These are phyloP conservation scores for Cercophora sp. DNA, from an alignment of 495 filamentous ascomycete species.

Conservation along the genomic window DNA sequence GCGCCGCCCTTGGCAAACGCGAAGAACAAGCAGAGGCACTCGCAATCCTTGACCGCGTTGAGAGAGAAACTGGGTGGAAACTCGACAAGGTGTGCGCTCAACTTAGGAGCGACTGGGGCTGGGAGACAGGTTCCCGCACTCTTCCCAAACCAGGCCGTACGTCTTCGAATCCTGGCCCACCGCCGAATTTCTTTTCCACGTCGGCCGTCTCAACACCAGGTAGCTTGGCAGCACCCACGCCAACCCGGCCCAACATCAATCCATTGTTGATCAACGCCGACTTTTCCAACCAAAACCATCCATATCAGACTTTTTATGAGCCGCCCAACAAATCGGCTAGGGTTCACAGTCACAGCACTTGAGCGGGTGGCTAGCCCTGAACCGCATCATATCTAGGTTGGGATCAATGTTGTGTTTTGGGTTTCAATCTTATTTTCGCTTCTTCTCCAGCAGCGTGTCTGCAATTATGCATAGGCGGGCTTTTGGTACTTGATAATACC, in stretches of 20 bases:
- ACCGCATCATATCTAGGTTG: not conserved
- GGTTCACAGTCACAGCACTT: too few relatives aligned
- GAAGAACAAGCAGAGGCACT: slow-evolving; percentile 80
- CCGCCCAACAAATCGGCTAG: slow-evolving; percentile 39
- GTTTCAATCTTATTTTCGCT: too few relatives aligned
- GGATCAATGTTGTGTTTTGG: not conserved
- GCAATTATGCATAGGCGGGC: too few relatives aligned
- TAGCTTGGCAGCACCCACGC: slow-evolving; percentile 28
- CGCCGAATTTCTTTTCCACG: too few relatives aligned
- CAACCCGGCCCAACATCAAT: slow-evolving; percentile 54
- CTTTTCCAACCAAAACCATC: slow-evolving; percentile 68
- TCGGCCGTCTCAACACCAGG: too few relatives aligned
- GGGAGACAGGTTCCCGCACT: slow-evolving; percentile 43
- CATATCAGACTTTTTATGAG: slow-evolving; percentile 65
- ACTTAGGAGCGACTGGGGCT: slow-evolving; percentile 74
- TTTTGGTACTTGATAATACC: too few relatives aligned
- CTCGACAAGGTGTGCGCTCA: slow-evolving; percentile 63
- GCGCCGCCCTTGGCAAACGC: slow-evolving; percentile 63
- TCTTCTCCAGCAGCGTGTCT: too few relatives aligned
- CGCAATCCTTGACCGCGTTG: slow-evolving; percentile 68
- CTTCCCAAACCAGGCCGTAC: too few relatives aligned
- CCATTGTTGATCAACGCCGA: slow-evolving; percentile 62
- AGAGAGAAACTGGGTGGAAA: slow-evolving; percentile 74
- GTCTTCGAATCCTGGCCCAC: too few relatives aligned
- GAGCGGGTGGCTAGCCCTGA: too few relatives aligned